A percentile compares a stretch with the other conserved stretches of the same genome.
These are phyloP conservation scores for Allium cepa DNA, from an alignment of 106 monocot genomes.

Conservation along the genomic window DNA sequence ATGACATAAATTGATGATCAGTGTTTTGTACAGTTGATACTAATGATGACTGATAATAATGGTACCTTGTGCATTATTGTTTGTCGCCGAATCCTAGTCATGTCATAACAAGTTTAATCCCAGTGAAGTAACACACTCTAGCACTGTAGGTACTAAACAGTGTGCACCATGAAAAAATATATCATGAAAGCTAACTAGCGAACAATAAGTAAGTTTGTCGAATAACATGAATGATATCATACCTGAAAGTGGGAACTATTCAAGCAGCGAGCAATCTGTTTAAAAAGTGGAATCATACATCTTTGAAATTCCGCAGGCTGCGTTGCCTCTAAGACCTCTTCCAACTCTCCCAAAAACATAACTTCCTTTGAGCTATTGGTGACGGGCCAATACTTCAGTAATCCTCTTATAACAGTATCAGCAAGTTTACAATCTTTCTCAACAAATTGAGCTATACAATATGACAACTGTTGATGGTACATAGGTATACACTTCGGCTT, in stretches of 20 bases:
- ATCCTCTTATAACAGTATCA: slow-evolving; percentile 44
- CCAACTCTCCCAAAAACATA: slow-evolving; percentile 41
- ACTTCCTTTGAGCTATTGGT: slow-evolving; percentile 51
- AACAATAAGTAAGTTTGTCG: too few relatives aligned
- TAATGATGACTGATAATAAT: too few relatives aligned
- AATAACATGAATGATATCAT: not conserved
- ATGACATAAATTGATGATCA: too few relatives aligned
- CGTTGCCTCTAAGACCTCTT: slow-evolving; percentile 44
- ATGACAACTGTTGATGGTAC: slow-evolving; percentile 44
- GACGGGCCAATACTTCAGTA: slow-evolving; percentile 48
- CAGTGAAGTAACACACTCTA: too few relatives aligned
- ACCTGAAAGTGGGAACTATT: slow-evolving; percentile 52
- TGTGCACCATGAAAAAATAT: too few relatives aligned
- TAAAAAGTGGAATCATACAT: slow-evolving; percentile 44
- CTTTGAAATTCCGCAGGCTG: slow-evolving; percentile 35
- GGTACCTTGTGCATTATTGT: too few relatives aligned
- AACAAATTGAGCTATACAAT: slow-evolving; percentile 41
- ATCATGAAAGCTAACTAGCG: too few relatives aligned
- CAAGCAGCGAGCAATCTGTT: slow-evolving; percentile 28
- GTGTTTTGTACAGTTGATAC: too few relatives aligned
- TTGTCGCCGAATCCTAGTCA: too few relatives aligned
- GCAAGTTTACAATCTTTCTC: slow-evolving; percentile 47
- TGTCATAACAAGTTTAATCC: too few relatives aligned
- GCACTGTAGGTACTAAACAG: too few relatives aligned
- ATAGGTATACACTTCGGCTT: slow-evolving; percentile 36